Percentiles rank a stretch among this genome's conserved stretches.
These are phyloP conservation scores for Hyphodiscus hymeniophilus DNA, from an alignment of 495 filamentous ascomycete species.

Conservation along the genomic window DNA sequence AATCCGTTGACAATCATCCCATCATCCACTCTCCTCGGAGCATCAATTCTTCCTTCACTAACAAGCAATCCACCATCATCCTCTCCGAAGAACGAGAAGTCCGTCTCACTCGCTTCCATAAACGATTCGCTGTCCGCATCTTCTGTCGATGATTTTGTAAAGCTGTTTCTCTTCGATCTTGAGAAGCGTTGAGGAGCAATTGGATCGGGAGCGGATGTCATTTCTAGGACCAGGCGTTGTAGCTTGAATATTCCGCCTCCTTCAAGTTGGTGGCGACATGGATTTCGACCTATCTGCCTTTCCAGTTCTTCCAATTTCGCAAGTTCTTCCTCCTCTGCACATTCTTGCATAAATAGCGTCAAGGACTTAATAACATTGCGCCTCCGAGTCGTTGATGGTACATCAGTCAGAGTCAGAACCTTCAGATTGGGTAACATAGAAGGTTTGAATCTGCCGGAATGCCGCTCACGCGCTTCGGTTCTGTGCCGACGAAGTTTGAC, in stretches of 20 bases:
- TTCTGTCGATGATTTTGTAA: slow-evolving; percentile 48
- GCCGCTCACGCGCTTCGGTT: slow-evolving; percentile 22
- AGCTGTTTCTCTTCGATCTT: slow-evolving; percentile 21
- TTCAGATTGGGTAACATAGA: slow-evolving; percentile 48
- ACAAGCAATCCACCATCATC: slow-evolving; percentile 47
- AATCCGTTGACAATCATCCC: slow-evolving; percentile 4
- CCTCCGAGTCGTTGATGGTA: slow-evolving; percentile 42
- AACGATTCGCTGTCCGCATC: slow-evolving; percentile 53
- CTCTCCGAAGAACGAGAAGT: slow-evolving; percentile 60
- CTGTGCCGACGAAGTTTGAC: slow-evolving; percentile 25
- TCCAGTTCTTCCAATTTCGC: slow-evolving; percentile 44
- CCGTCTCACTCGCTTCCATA: slow-evolving; percentile 49
- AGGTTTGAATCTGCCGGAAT: slow-evolving; percentile 40
- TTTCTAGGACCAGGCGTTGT: slow-evolving; percentile 48
- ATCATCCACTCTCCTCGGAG: neutral
- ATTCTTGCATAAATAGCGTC: slow-evolving; percentile 49
- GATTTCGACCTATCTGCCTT: slow-evolving; percentile 23
- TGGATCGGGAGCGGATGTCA: slow-evolving; percentile 30
- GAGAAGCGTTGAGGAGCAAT: slow-evolving; percentile 24
- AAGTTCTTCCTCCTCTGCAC: slow-evolving; percentile 49
- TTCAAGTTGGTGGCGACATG: slow-evolving; percentile 31
- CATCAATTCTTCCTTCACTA: slow-evolving; percentile 12
- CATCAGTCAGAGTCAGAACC: slow-evolving; percentile 49
- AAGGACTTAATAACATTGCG: slow-evolving; percentile 38
- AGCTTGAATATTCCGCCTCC: slow-evolving; percentile 45